Evolutionary conservation across 73 alveolate genomes (phyloP).

Genomic region (Paramecium octaurelia): DNA sequence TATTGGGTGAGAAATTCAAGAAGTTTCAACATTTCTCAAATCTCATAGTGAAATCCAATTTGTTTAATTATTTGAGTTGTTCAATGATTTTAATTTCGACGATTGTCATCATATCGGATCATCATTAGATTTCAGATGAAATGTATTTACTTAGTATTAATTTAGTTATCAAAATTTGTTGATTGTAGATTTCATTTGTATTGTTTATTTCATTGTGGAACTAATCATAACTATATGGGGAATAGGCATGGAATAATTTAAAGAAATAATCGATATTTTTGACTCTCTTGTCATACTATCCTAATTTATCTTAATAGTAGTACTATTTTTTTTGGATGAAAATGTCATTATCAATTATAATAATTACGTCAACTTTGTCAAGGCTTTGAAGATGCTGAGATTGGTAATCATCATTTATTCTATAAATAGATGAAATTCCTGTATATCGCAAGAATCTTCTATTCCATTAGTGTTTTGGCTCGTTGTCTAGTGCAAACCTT

Average conservation of each 20-base stretch:
- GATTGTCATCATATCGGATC: background rate
- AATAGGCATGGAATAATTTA: background rate
- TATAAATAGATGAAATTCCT: conserved; percentile 17
- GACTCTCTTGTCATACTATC: conserved; percentile 16
- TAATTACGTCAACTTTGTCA: background rate
- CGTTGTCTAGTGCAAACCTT: background rate
- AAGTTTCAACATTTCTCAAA: background rate
- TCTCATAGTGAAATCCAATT: background rate
- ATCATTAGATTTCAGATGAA: background rate
- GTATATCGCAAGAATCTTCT: conserved; percentile 16
- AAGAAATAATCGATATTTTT: conserved; percentile 21
- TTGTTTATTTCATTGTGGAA: background rate
- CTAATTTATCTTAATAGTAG: background rate
- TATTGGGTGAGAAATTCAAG: background rate
- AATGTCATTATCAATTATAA: background rate
- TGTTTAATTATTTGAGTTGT: background rate
- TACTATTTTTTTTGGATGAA: conserved; percentile 4
- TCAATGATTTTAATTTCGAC: background rate
- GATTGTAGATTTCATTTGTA: conserved; percentile 10
- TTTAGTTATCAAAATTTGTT: background rate
- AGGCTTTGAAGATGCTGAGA: conserved; percentile 27
- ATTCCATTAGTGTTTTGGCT: conserved; percentile 7
- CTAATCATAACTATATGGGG: background rate
- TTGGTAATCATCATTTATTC: background rate
- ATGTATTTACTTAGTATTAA: background rate